Evolutionary conservation across 805 yeast genomes (phyloP).

Genomic region (Candida xyloterini): DNA sequence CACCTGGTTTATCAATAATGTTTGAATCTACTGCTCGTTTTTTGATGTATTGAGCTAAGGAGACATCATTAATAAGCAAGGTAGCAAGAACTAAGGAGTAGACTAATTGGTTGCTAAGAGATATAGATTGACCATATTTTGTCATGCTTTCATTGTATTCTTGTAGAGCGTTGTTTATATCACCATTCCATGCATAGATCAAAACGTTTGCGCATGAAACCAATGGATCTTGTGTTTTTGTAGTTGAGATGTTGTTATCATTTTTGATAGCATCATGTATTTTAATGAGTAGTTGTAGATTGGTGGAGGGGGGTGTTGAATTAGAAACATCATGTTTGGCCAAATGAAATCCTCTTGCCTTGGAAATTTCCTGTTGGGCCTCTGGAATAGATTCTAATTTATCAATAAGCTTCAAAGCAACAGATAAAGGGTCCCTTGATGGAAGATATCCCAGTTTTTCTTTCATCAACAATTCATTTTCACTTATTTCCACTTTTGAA

Average conservation of each 20-base stretch:
- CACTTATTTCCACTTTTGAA: neutral
- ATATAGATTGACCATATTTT: slow-evolving; percentile 4
- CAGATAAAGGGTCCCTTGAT: neutral
- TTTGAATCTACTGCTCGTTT: slow-evolving; percentile 27
- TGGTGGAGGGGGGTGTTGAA: too few relatives aligned
- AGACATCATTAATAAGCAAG: slow-evolving; percentile 28
- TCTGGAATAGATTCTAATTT: neutral
- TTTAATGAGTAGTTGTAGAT: neutral
- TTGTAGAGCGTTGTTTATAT: slow-evolving; percentile 30
- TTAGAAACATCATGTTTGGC: neutral
- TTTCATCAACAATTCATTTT: slow-evolving; percentile 3
- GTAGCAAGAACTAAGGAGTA: slow-evolving; percentile 28
- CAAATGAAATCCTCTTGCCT: slow-evolving; percentile 2
- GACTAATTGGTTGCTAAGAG: slow-evolving; percentile 19
- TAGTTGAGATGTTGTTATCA: neutral
- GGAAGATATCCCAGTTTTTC: slow-evolving; percentile 6
- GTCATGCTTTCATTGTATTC: slow-evolving; percentile 31
- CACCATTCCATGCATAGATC: slow-evolving; percentile 14
- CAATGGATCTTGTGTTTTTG: neutral
- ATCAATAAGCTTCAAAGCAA: neutral
- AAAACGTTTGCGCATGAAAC: slow-evolving; percentile 4
- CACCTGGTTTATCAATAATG: slow-evolving; percentile 23
- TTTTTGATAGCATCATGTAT: slow-evolving; percentile 4
- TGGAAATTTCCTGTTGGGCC: slow-evolving; percentile 2
- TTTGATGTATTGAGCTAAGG: slow-evolving; percentile 32